Evolutionary conservation across 495 filamentous ascomycete genomes (phyloP).

Genomic region (Aspergillus homomorphus): DNA sequence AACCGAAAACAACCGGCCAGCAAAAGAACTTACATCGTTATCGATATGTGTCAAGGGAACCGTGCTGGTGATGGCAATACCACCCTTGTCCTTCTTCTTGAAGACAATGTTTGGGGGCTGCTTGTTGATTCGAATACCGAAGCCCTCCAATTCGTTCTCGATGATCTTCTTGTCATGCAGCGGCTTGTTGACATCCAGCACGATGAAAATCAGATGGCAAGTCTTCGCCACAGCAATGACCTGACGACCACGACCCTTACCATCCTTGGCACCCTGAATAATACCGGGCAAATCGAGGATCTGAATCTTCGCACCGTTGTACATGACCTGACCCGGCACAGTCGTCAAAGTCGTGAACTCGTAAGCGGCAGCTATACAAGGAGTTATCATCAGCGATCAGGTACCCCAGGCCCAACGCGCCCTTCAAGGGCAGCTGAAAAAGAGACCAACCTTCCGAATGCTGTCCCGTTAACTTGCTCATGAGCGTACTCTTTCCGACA

Average conservation of each 20-base stretch:
- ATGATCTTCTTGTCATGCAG: conserved; percentile 96
- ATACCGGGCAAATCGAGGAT: conserved; percentile 99
- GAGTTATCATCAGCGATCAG: conserved; percentile 19
- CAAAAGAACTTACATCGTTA: conserved; percentile 57
- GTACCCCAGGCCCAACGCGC: background rate
- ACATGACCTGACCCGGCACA: conserved; percentile 92
- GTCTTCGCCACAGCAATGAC: conserved; percentile 99
- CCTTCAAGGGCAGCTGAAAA: background rate
- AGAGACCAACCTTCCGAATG: conserved; percentile 73
- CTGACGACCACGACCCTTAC: conserved; percentile 95
- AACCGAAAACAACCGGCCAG: background rate
- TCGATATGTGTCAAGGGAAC: conserved; percentile 89
- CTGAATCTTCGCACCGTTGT: conserved; percentile 97
- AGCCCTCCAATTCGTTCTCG: conserved; percentile 94
- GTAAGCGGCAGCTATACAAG: conserved; percentile 75
- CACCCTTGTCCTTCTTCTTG: conserved; percentile 99
- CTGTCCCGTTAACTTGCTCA: conserved; percentile 91
- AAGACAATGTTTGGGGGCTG: conserved; percentile 94
- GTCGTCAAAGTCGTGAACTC: conserved; percentile 98
- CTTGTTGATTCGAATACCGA: conserved; percentile 98
- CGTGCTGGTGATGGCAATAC: conserved; percentile 89
- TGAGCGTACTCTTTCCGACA: conserved; percentile 95
- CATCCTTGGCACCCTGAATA: conserved; percentile 97
- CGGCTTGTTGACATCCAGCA: conserved; percentile 97
- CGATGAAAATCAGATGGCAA: conserved; percentile 98